These are phyloP conservation scores for Beta vulgaris DNA, from an alignment of 148 eudicot species.

Conservation along the genomic window DNA sequence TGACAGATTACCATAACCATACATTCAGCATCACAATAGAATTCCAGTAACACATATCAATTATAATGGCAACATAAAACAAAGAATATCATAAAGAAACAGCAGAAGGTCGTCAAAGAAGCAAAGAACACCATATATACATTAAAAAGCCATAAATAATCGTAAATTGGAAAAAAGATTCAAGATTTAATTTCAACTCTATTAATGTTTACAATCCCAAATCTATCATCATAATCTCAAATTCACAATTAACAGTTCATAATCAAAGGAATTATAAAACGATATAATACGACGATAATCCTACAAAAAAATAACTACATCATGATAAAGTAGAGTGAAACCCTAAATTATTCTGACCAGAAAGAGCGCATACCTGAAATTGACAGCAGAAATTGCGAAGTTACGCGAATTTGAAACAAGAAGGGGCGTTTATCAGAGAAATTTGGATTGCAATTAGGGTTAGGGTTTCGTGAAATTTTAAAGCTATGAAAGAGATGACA, in stretches of 20 bases:
- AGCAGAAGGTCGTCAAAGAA: not conserved
- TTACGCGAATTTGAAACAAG: not conserved
- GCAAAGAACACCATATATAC: not conserved
- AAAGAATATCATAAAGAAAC: not conserved
- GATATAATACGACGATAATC: not conserved
- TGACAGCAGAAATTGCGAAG: not conserved
- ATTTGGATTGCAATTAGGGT: constrained; percentile 11
- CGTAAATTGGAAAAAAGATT: not conserved
- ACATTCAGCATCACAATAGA: too few species aligned
- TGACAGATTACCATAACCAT: not conserved
- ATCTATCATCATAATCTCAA: not conserved
- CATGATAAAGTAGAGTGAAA: not conserved
- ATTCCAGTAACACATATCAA: not conserved
- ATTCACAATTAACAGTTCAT: not conserved
- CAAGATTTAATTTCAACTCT: not conserved
- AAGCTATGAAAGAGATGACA: not conserved
- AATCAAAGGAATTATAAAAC: not conserved
- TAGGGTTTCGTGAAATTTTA: constrained; percentile 13
- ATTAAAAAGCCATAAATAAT: not conserved
- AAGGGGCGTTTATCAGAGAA: not conserved
- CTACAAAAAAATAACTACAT: not conserved
- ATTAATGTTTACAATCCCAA: not conserved
- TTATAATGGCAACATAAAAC: not conserved
- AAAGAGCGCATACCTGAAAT: constrained; percentile 8
- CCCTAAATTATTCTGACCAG: constrained; percentile 2